Conservation (phyloP, 2,329 filamentous ascomycete species). For the Microsporum ferrugineum region DNA sequence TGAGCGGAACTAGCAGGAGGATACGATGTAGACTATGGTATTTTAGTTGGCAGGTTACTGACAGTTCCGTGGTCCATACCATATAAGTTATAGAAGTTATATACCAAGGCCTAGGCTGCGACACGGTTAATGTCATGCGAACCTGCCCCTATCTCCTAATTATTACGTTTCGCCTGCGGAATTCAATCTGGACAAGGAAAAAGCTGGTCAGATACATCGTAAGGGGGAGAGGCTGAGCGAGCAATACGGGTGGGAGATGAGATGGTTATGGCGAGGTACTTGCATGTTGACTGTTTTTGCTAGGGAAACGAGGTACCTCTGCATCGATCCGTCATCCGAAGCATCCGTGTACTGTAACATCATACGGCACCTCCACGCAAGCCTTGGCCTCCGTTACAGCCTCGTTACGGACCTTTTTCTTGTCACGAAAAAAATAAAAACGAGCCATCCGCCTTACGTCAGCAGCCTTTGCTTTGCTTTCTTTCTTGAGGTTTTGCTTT, state of each 20-base stretch:
- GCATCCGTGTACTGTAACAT: background rate
- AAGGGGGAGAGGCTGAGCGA: background rate
- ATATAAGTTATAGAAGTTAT: too few species aligned
- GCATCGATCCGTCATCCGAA: background rate
- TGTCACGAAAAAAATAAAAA: background rate
- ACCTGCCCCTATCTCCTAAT: too few species aligned
- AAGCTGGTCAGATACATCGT: too few species aligned
- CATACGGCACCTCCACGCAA: background rate
- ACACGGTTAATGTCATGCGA: too few species aligned
- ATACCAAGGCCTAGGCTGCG: too few species aligned
- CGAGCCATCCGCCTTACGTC: background rate
- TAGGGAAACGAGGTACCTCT: background rate
- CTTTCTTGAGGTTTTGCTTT: background rate
- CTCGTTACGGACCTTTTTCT: background rate
- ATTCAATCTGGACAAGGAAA: too few species aligned
- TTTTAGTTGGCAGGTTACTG: background rate
- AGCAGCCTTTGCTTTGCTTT: background rate
- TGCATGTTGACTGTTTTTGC: background rate
- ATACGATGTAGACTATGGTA: background rate
- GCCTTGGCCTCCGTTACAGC: conserved; percentile 1
- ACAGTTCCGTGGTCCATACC: too few species aligned
- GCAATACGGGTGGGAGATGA: background rate
- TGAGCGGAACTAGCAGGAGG: background rate
- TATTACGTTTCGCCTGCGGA: too few species aligned
- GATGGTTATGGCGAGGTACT: background rate